phyloP scores from a whole-genome alignment of 2,329 filamentous ascomycete species.

The Remersonia thermophila region DNA sequence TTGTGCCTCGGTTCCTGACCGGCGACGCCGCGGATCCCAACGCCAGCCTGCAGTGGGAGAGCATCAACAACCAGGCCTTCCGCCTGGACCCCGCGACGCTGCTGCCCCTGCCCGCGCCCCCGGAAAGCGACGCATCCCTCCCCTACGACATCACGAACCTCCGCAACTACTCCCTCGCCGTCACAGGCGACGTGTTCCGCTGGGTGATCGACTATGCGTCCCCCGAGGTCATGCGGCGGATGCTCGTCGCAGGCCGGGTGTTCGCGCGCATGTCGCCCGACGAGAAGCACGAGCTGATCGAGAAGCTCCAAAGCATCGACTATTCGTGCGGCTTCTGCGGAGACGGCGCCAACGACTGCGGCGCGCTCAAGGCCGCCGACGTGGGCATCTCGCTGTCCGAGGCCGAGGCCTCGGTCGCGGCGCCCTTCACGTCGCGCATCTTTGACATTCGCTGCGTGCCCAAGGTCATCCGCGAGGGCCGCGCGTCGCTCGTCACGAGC shows the following conservation, averaged over 20 bases:
- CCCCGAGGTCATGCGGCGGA: constrained; percentile 64
- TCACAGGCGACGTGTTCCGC: constrained; percentile 88
- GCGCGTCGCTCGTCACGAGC: constrained; percentile 90
- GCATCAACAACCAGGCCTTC: constrained; percentile 75
- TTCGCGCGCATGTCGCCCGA: constrained; percentile 98
- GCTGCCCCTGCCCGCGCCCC: constrained; percentile 39
- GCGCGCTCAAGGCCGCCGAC: constrained; percentile 90
- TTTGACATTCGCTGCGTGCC: constrained; percentile 96
- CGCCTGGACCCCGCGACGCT: constrained; percentile 69
- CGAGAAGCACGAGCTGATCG: constrained; percentile 94
- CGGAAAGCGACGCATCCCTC: constrained; percentile 65
- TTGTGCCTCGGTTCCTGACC: constrained; percentile 77
- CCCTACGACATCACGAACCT: constrained; percentile 75
- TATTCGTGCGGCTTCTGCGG: constrained; percentile 95
- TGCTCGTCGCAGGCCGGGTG: constrained; percentile 84
- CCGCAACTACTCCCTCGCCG: constrained; percentile 75
- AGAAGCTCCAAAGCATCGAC: constrained; percentile 91
- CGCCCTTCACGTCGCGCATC: constrained; percentile 86
- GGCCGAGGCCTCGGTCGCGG: constrained; percentile 94
- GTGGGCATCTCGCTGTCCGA: constrained; percentile 95
- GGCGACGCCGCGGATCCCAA: constrained; percentile 64
- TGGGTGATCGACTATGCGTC: constrained; percentile 91
- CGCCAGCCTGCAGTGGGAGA: constrained; percentile 75
- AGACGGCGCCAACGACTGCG: constrained; percentile 95
- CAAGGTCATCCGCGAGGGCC: constrained; percentile 82